These are phyloP conservation scores for Backusella liffmaniae DNA, from an alignment of 192 early-diverging fungal genomes.

Conservation along the genomic window DNA sequence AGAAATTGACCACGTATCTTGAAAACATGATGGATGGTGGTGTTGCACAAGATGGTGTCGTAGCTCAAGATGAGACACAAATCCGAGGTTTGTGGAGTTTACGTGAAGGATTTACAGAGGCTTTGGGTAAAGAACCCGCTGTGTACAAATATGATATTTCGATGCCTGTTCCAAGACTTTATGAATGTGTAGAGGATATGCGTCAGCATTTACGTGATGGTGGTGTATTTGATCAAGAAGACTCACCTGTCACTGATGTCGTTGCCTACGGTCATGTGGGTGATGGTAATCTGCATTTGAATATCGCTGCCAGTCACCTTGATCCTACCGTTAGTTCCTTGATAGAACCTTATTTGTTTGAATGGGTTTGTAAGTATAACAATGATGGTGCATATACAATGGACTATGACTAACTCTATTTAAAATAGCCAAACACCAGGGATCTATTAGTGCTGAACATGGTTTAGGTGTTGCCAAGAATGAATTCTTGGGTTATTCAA, in stretches of 20 bases:
- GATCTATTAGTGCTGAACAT: slow-evolving; percentile 42
- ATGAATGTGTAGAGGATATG: slow-evolving; percentile 83
- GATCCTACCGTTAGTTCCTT: slow-evolving; percentile 58
- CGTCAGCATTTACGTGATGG: slow-evolving; percentile 55
- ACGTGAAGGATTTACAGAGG: slow-evolving; percentile 94
- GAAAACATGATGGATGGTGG: slow-evolving; percentile 77
- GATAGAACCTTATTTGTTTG: slow-evolving; percentile 93
- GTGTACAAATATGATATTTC: slow-evolving; percentile 97
- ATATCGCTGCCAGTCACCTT: slow-evolving; percentile 73
- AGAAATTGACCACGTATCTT: slow-evolving; percentile 74
- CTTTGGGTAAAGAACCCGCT: slow-evolving; percentile 80
- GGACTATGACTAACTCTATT: not conserved
- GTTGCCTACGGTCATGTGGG: slow-evolving; percentile 97
- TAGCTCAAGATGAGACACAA: slow-evolving; percentile 90
- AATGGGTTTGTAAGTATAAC: slow-evolving; percentile 67
- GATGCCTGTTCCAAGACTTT: slow-evolving; percentile 84
- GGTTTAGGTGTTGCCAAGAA: slow-evolving; percentile 77
- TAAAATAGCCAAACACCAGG: slow-evolving; percentile 36
- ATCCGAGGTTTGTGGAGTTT: slow-evolving; percentile 82
- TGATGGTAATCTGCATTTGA: slow-evolving; percentile 97
- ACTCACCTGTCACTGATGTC: slow-evolving; percentile 64
- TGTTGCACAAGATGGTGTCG: slow-evolving; percentile 81
- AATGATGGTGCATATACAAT: not conserved
- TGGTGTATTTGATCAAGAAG: slow-evolving; percentile 56
- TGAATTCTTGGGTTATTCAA: slow-evolving; percentile 77